Percentiles rank a stretch among this genome's conserved stretches.
Evolutionary conservation across 1,284 basidiomycete genomes (phyloP).

Genomic region (Sphaerobolus stellatus): DNA sequence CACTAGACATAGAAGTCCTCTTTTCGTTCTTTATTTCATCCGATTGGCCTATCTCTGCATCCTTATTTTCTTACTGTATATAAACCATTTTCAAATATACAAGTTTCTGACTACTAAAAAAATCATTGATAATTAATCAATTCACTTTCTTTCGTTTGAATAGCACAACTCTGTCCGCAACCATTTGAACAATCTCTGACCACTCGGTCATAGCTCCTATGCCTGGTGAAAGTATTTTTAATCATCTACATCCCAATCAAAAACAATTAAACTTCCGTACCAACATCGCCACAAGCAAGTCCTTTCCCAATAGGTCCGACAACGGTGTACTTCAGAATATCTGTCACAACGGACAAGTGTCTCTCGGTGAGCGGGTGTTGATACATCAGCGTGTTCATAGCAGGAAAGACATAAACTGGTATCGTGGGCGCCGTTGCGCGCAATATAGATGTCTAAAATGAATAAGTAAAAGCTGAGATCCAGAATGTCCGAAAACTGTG

Average conservation of each 20-base stretch:
- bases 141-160: not conserved
- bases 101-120: no score
- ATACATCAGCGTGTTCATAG: constrained; percentile 99
- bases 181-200: constrained; percentile 73
- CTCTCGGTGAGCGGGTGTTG: constrained; percentile 88
- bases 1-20: not conserved
- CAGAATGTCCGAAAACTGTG: not conserved
- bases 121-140: not conserved
- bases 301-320: constrained; percentile 84
- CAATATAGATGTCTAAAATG: constrained; percentile 78
- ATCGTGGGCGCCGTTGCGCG: constrained; percentile 82
- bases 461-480: not conserved
- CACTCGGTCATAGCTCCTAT: constrained; percentile 93
- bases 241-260: not conserved
- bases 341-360: constrained; percentile 71
- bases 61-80: no score
- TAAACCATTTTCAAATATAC: no score
- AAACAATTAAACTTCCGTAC: constrained; percentile 40
- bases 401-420: constrained; percentile 88
- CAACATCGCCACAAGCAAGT: constrained; percentile 92
- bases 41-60: no score
- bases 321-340: constrained; percentile 77
- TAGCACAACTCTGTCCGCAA: constrained; percentile 57
- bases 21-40: not conserved
- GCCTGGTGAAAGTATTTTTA: constrained; percentile 43